Conservation (phyloP, 441 rosid species). For the Brassica balearica region DNA sequence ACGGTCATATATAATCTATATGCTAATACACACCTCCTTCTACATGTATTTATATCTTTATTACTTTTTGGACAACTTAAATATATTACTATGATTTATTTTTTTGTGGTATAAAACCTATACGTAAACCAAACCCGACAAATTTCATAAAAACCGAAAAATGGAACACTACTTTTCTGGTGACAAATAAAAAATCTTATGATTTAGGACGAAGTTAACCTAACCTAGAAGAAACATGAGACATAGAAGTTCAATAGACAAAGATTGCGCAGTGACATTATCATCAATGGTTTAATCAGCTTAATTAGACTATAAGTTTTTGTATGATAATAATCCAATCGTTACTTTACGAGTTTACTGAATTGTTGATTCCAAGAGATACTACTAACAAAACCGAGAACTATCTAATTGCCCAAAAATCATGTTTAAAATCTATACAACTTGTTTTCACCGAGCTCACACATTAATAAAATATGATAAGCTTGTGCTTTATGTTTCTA, state of each 20-base stretch:
- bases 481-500: not conserved
- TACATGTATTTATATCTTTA: not conserved
- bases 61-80: slow-evolving; percentile 1
- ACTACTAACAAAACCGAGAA: not conserved
- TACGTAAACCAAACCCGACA: not conserved
- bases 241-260: not conserved
- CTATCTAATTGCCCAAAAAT: slow-evolving; percentile 2
- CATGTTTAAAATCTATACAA: slow-evolving; percentile 1
- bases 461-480: not conserved
- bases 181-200: not conserved
- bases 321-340: not conserved
- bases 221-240: not conserved
- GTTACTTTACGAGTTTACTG: not conserved
- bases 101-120: not conserved
- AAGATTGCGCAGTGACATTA: slow-evolving; percentile 6
- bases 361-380: not conserved
- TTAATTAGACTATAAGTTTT: not conserved
- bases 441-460: not conserved
- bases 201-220: not conserved
- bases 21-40: not conserved
- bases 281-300: not conserved
- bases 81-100: not conserved
- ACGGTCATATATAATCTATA: too few species aligned
- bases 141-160: not conserved
- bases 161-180: not conserved